Percentiles rank a stretch among this genome's conserved stretches.
These are phyloP conservation scores for Hypericum perforatum DNA, from an alignment of 345 rosid genomes.

Conservation along the genomic window DNA sequence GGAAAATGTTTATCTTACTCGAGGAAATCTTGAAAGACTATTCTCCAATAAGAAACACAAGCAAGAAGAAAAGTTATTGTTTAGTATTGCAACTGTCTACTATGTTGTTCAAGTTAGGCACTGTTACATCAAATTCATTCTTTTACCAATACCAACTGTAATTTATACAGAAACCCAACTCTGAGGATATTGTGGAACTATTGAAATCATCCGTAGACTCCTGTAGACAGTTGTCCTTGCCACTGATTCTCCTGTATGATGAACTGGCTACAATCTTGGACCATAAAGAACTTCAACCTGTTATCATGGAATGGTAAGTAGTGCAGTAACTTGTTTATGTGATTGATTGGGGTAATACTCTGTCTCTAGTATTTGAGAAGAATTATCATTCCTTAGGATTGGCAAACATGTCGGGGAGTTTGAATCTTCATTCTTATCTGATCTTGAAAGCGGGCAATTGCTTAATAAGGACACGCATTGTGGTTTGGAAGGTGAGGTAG, in stretches of 20 bases:
- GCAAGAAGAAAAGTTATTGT: no score
- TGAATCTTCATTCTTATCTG: constrained; percentile 61
- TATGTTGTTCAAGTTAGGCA: constrained; percentile 4
- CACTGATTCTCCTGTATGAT: constrained; percentile 59
- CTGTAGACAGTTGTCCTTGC: constrained; percentile 48
- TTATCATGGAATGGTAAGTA: constrained; percentile 64
- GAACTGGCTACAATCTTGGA: constrained; percentile 50
- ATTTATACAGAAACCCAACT: constrained; percentile 42
- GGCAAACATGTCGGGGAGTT: constrained; percentile 69
- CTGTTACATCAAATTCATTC: constrained; percentile 6
- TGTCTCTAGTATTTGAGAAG: not conserved
- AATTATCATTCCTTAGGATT: constrained; percentile 38
- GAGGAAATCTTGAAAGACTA: no score
- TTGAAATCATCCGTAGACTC: constrained; percentile 56
- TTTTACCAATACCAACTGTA: constrained; percentile 6
- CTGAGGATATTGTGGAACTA: constrained; percentile 70
- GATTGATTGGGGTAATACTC: not conserved
- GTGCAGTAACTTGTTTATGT: constrained; percentile 6
- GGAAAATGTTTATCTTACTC: no score
- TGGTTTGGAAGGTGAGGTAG: constrained; percentile 59
- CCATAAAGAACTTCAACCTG: constrained; percentile 48
- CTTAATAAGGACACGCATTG: constrained; percentile 26
- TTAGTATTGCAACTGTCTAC: no score
- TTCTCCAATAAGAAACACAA: no score
- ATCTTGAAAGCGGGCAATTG: constrained; percentile 54